Evolutionary conservation across 371 early-diverging fungal genomes (phyloP).

Genomic region (Massospora cicadina): DNA sequence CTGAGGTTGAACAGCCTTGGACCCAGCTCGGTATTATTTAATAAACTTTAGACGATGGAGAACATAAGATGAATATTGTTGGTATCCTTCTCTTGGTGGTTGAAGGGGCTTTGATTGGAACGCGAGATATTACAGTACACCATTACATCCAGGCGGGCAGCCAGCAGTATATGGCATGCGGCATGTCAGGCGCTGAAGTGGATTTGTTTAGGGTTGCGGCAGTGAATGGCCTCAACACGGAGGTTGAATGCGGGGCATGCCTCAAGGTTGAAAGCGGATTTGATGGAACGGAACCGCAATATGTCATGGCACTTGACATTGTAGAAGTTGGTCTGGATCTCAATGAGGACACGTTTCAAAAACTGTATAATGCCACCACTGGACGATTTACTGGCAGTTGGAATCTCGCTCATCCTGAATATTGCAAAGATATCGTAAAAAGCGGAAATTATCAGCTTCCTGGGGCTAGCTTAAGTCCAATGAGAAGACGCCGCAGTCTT

Average conservation of each 20-base stretch:
- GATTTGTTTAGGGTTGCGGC: conserved; percentile 31
- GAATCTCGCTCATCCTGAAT: conserved; percentile 14
- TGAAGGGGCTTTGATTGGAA: too few relatives aligned
- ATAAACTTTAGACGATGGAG: too few relatives aligned
- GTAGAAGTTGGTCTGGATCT: conserved; percentile 31
- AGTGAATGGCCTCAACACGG: conserved; percentile 20
- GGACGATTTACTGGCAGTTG: conserved; percentile 18
- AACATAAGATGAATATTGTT: too few relatives aligned
- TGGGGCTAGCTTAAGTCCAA: not conserved
- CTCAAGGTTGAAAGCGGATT: conserved; percentile 19
- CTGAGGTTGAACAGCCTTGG: too few relatives aligned
- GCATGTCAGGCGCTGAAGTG: conserved; percentile 28
- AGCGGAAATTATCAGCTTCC: conserved; percentile 6
- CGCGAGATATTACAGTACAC: not conserved
- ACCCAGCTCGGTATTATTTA: too few relatives aligned
- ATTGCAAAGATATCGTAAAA: conserved; percentile 14
- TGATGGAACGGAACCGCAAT: conserved; percentile 16
- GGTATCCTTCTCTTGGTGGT: too few relatives aligned
- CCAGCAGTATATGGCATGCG: conserved; percentile 20
- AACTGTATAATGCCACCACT: conserved; percentile 18
- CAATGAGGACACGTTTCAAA: conserved; percentile 17
- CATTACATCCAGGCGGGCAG: not conserved
- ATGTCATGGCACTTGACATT: conserved; percentile 32
- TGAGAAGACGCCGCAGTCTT: too few relatives aligned
- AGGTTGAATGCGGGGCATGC: conserved; percentile 26